Evolutionary conservation across 2,329 filamentous ascomycete genomes (phyloP).

Genomic region (Aspergillus aculeatus): DNA sequence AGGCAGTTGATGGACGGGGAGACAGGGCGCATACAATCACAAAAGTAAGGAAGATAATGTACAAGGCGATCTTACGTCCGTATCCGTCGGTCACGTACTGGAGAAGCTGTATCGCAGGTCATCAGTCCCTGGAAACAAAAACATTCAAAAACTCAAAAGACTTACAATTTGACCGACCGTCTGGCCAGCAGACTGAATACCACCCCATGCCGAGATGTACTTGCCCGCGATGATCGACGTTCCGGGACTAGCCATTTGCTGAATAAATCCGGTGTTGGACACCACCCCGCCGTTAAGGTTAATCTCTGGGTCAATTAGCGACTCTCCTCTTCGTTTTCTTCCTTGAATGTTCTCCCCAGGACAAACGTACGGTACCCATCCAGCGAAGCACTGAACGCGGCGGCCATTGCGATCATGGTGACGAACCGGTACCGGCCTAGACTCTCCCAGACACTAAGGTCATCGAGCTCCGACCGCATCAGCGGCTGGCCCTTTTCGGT

Average conservation of each 20-base stretch:
- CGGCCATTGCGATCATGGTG: slow-evolving; percentile 40
- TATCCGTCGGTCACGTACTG: slow-evolving; percentile 38
- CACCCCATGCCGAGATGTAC: slow-evolving; percentile 43
- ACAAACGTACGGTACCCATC: slow-evolving; percentile 42
- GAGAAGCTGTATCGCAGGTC: slow-evolving; percentile 22
- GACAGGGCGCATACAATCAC: slow-evolving; percentile 19
- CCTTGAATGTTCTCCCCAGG: background rate
- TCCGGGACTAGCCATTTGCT: slow-evolving; percentile 31
- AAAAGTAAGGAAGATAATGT: slow-evolving; percentile 37
- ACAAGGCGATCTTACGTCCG: slow-evolving; percentile 39
- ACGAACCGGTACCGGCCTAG: slow-evolving; percentile 37
- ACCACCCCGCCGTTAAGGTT: slow-evolving; percentile 42
- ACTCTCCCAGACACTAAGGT: slow-evolving; percentile 41
- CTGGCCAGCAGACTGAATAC: slow-evolving; percentile 42
- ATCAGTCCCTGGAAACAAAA: too few relatives aligned
- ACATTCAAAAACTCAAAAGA: too few relatives aligned
- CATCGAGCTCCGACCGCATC: slow-evolving; percentile 41
- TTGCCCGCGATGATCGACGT: slow-evolving; percentile 36
- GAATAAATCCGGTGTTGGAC: slow-evolving; percentile 45
- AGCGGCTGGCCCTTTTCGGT: slow-evolving; percentile 9
- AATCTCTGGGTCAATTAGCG: slow-evolving; percentile 18
- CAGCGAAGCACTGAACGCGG: slow-evolving; percentile 43
- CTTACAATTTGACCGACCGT: slow-evolving; percentile 40
- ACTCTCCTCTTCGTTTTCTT: too few relatives aligned
- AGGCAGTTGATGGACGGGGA: background rate